Evolutionary conservation across 345 rosid species (phyloP).

Genomic region (Eucalyptus guilfoylei): DNA sequence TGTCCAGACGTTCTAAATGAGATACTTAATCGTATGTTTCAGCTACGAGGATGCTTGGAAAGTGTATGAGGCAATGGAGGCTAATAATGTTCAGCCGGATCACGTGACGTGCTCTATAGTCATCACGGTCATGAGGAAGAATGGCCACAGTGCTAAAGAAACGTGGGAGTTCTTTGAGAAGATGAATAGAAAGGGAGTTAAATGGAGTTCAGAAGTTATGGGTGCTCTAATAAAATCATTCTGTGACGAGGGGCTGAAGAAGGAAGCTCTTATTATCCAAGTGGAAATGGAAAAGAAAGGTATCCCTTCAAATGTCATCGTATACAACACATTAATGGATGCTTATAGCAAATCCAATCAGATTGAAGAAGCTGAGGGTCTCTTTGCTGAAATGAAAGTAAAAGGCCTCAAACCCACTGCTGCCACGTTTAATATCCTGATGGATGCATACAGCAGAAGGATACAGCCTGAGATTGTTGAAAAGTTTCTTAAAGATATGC

Average conservation of each 20-base stretch:
- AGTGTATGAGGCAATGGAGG: constrained; percentile 59
- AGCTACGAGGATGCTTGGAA: constrained; percentile 72
- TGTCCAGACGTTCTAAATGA: not conserved
- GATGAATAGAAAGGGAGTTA: constrained; percentile 69
- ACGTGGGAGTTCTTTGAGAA: constrained; percentile 65
- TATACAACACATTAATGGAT: constrained; percentile 77
- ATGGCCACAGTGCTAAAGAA: constrained; percentile 59
- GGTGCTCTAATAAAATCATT: constrained; percentile 70
- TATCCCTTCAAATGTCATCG: constrained; percentile 36
- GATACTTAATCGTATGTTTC: not conserved
- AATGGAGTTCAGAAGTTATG: constrained; percentile 61
- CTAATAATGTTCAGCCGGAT: constrained; percentile 41
- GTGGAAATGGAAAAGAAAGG: constrained; percentile 91
- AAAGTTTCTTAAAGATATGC: constrained; percentile 58
- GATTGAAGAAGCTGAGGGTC: constrained; percentile 82
- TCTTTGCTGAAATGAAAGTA: constrained; percentile 57
- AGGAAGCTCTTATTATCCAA: constrained; percentile 69
- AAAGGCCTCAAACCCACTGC: constrained; percentile 54
- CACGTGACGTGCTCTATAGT: constrained; percentile 69
- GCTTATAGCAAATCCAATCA: constrained; percentile 62
- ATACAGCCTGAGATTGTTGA: constrained; percentile 82
- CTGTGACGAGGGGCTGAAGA: constrained; percentile 74
- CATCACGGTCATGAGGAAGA: constrained; percentile 65
- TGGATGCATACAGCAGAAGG: constrained; percentile 83
- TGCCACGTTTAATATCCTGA: constrained; percentile 57